A percentile compares a stretch with the other conserved stretches of the same genome.
Conservation (phyloP, 768 basidiomycete genomes). For the Auricularia sp. region DNA sequence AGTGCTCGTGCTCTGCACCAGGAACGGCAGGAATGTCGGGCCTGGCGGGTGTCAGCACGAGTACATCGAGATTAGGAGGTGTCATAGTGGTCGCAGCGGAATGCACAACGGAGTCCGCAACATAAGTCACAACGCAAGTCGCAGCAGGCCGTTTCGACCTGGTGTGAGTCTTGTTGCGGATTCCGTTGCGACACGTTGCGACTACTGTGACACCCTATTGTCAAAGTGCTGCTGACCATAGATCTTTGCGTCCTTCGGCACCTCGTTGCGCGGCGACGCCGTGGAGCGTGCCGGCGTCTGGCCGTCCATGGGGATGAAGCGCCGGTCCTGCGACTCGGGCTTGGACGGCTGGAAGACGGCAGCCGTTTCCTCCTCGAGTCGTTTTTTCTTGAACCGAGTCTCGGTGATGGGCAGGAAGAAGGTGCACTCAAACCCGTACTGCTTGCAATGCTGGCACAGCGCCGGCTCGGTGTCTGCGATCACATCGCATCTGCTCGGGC, state of each 20-base stretch:
- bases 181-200: no score
- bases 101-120: no score
- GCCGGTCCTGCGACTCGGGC: background rate
- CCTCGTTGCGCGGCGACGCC: conserved; percentile 38
- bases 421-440: conserved; percentile 88
- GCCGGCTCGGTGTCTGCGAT: conserved; percentile 68
- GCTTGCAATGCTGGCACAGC: conserved; percentile 89
- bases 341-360: background rate
- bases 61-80: no score
- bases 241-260: conserved; percentile 48
- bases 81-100: no score
- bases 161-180: no score
- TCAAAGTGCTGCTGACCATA: conserved; percentile 26
- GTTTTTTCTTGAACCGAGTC: conserved; percentile 97
- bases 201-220: background rate
- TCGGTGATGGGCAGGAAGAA: conserved; percentile 98
- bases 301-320: background rate
- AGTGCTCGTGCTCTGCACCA: conserved; percentile 82
- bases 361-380: conserved; percentile 58
- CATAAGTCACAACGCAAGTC: no score
- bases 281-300: conserved; percentile 21
- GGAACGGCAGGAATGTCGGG: conserved; percentile 76
- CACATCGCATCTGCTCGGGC: conserved; percentile 61
- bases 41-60: conserved; percentile 35
- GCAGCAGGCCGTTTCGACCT: no score